Evolutionary conservation across 73 alveolate genomes (phyloP).

Genomic region (Paramecium pentaurelia): DNA sequence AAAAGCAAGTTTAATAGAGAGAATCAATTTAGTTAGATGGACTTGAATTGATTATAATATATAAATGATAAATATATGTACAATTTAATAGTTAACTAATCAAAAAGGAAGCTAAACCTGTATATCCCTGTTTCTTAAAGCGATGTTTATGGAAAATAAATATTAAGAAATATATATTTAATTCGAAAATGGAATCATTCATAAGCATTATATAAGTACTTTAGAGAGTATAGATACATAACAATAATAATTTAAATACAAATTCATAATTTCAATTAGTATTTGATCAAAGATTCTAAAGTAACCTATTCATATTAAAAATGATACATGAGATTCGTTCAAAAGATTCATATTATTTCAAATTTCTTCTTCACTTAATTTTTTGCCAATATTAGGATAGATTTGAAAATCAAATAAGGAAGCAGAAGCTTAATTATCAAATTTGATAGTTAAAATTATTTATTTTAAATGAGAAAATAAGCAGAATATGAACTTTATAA

Average conservation of each 20-base stretch:
- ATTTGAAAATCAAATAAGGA: constrained; percentile 77
- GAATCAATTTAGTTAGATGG: not conserved
- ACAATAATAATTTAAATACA: not conserved
- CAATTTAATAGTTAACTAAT: not conserved
- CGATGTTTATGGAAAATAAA: not conserved
- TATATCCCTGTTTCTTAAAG: not conserved
- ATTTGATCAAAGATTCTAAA: too few species aligned
- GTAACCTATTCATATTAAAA: too few species aligned
- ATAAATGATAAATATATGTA: not conserved
- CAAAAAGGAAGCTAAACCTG: not conserved
- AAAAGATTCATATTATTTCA: not conserved
- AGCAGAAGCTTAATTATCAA: constrained; percentile 88
- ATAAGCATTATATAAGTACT: not conserved
- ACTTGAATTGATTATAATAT: not conserved
- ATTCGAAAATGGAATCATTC: not conserved
- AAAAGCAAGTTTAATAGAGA: not conserved
- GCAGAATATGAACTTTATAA: constrained; percentile 80
- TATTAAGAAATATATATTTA: not conserved
- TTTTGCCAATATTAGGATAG: constrained; percentile 62
- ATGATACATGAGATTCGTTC: too few species aligned
- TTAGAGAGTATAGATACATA: not conserved
- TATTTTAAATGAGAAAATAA: constrained; percentile 91
- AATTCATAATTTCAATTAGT: not conserved
- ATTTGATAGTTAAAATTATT: constrained; percentile 89
- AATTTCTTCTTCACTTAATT: constrained; percentile 44